These are phyloP conservation scores for Paracoccidioides lutzii DNA, from an alignment of 2,329 filamentous ascomycete species.

Conservation along the genomic window DNA sequence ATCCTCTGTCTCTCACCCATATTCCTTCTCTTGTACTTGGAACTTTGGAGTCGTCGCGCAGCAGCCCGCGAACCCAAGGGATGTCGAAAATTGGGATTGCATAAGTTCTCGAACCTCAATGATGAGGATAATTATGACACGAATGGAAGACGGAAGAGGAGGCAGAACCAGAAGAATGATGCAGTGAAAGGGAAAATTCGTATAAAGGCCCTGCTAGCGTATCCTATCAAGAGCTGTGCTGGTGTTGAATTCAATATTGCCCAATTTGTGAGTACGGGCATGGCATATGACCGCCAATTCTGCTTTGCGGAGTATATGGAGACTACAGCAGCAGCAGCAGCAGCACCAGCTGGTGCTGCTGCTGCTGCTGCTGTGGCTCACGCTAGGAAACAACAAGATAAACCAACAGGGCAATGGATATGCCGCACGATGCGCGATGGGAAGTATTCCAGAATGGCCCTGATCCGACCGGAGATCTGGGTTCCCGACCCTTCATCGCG, in stretches of 20 bases:
- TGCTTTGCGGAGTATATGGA: conserved; percentile 55
- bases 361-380: too few relatives aligned
- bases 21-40: conserved; percentile 5
- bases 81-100: conserved; percentile 41
- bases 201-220: conserved; percentile 61
- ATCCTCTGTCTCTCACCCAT: conserved; percentile 9
- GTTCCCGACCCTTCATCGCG: conserved; percentile 37
- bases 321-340: not conserved
- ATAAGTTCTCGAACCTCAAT: conserved; percentile 37
- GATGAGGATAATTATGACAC: conserved; percentile 45
- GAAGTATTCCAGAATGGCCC: conserved; percentile 50
- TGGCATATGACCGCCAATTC: conserved; percentile 72
- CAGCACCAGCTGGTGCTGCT: not conserved
- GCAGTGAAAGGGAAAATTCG: conserved; percentile 29
- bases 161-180: conserved; percentile 17
- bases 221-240: conserved; percentile 71
- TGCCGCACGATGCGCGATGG: conserved; percentile 32
- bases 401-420: conserved; percentile 29
- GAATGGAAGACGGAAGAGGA: conserved; percentile 22
- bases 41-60: conserved; percentile 1
- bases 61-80: conserved; percentile 29
- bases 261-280: conserved; percentile 53
- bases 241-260: conserved; percentile 59
- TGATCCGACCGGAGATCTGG: conserved; percentile 52
- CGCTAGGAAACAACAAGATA: conserved; percentile 12